Evolutionary conservation across 2,329 filamentous ascomycete genomes (phyloP), one percentile per base, ranked within the genome.

Genomic region (Colletotrichum sp.): DNA sequence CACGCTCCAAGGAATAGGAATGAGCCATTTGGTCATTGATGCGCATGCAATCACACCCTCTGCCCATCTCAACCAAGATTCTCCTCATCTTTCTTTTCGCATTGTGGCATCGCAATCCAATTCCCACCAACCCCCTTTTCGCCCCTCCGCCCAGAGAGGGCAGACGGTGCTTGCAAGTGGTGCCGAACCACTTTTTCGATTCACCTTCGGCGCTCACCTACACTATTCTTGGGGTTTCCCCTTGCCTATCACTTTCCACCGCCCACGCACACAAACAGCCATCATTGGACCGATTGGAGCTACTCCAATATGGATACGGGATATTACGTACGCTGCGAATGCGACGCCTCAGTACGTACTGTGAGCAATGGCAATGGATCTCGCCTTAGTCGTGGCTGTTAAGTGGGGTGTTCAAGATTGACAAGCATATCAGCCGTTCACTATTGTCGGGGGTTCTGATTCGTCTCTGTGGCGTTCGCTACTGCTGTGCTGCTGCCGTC

Each of bases 321-420:
- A 72, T 67, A 72, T 75, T 75, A 68, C 73, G 69, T 72, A 75
- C 73, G 63, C 63, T 69, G 18, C 39, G 18, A 49, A 28, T 21
- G 18, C 24, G 62, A 15, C 57, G 71, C n/a, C n/a, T 49, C 44
- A 44, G 59, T 62, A 62, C 18, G 59, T 62, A 62, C 59, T 66
- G 36, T 68, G 10, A 13, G 1, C 44, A 49, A 1, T 49, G 44
- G 67, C 57, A 39, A 28, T 32, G 34, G 26, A 30, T 60, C 55
- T 59, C 32, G 18, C 28, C 62, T 62, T 67, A 59, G 32, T 44
- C 16, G 69, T 66, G 69, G 24, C 69, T 72, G 69, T 57, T 72
- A 63, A 70, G 69, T 72, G 69, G 73, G 69, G 63, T 68, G 34
- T 32, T n/a, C 44, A 34, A 64, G 32, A 57, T 59, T 63, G 69